These are phyloP conservation scores for Avena eriantha DNA, from an alignment of 176 grass and related monocot genomes.

Conservation along the genomic window DNA sequence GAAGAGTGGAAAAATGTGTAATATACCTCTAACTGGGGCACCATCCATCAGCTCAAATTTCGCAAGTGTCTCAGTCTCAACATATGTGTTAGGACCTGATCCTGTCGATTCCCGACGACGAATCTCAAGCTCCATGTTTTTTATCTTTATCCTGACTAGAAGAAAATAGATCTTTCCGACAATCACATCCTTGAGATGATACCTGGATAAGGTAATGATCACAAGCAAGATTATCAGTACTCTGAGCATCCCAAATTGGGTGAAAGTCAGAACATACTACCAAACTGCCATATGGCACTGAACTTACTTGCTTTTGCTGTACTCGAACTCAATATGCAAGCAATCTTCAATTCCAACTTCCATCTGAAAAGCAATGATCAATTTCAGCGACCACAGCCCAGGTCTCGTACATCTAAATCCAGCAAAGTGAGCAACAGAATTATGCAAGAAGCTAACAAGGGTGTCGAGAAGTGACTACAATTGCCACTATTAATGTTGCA, in stretches of 20 bases:
- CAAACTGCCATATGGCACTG: background rate
- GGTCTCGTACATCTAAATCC: background rate
- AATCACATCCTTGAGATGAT: constrained; percentile 96
- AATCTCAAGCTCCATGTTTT: constrained; percentile 98
- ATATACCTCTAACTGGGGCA: constrained; percentile 95
- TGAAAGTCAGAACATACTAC: constrained; percentile 6
- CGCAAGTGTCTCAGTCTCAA: constrained; percentile 99
- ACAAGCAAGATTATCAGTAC: constrained; percentile 24
- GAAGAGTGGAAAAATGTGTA: background rate
- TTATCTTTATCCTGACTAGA: constrained; percentile 98
- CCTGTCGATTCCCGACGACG: constrained; percentile 92
- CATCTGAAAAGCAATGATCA: constrained; percentile 61
- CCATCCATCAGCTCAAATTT: constrained; percentile 99
- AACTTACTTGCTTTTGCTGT: constrained; percentile 97
- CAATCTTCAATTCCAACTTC: constrained; percentile 99
- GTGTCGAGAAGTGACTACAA: background rate
- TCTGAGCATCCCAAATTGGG: background rate
- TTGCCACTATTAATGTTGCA: constrained; percentile 13
- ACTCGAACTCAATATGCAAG: constrained; percentile 98
- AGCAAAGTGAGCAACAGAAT: constrained; percentile 17
- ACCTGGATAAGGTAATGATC: constrained; percentile 58
- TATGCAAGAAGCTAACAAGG: constrained; percentile 17
- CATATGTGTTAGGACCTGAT: constrained; percentile 95
- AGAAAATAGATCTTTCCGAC: constrained; percentile 98
- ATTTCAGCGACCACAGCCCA: background rate